Conservation (phyloP, 371 early-diverging fungal genomes). For the Mortierella sp. region DNA sequence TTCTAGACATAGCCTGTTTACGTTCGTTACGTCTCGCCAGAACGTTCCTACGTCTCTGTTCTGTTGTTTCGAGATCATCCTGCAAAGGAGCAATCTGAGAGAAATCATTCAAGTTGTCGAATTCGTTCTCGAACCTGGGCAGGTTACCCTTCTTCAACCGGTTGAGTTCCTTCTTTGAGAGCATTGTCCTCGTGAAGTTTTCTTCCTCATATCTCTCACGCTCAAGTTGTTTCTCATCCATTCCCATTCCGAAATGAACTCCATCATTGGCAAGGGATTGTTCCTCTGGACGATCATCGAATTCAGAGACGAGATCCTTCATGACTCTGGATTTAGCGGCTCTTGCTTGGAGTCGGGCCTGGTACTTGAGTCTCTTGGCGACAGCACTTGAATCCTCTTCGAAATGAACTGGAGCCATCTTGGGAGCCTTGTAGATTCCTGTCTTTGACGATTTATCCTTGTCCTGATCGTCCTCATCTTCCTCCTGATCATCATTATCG, state of each 20-base stretch:
- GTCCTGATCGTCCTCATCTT: conserved; percentile 32
- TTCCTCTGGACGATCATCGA: conserved; percentile 91
- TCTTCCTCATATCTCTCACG: conserved; percentile 89
- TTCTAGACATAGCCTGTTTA: conserved; percentile 35
- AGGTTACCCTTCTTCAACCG: conserved; percentile 68
- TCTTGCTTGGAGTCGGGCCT: conserved; percentile 74
- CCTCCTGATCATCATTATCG: conserved; percentile 56
- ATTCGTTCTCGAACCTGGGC: conserved; percentile 85
- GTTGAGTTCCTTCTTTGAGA: conserved; percentile 83
- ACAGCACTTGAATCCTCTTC: conserved; percentile 72
- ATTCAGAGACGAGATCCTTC: conserved; percentile 86
- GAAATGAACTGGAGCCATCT: conserved; percentile 88
- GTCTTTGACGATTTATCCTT: conserved; percentile 11
- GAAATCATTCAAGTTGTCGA: conserved; percentile 84
- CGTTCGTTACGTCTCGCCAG: conserved; percentile 61
- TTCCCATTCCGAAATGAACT: conserved; percentile 68
- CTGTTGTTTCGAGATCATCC: conserved; percentile 65
- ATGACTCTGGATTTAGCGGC: conserved; percentile 90
- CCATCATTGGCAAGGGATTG: conserved; percentile 76
- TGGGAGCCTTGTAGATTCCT: conserved; percentile 86
- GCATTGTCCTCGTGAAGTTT: conserved; percentile 84
- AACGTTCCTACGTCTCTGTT: conserved; percentile 64
- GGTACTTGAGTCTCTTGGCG: conserved; percentile 69
- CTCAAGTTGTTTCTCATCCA: conserved; percentile 71
- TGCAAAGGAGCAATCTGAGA: conserved; percentile 70